phyloP scores from a whole-genome alignment of 2,329 filamentous ascomycete species.

The Cladorrhinum sp. region DNA sequence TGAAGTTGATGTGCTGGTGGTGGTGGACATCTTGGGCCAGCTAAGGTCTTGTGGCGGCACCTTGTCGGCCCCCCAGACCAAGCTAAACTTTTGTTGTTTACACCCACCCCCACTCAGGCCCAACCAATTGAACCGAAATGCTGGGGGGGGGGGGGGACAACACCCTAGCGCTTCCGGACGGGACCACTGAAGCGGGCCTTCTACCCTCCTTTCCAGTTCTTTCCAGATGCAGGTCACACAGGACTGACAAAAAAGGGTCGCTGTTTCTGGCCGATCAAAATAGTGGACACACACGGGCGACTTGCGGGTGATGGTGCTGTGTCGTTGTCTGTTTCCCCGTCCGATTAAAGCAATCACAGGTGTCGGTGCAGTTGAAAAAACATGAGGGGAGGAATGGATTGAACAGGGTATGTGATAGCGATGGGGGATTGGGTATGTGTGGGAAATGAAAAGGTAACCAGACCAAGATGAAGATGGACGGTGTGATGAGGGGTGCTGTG shows the following conservation, averaged over 20 bases:
- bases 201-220: neutral
- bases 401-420: neutral
- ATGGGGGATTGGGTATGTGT: conserved; percentile 4
- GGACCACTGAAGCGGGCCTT: neutral
- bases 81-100: conserved; percentile 25
- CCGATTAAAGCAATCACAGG: neutral
- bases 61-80: conserved; percentile 13
- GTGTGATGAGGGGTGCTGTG: neutral
- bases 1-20: conserved; percentile 34
- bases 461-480: conserved; percentile 12
- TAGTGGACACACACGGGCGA: neutral
- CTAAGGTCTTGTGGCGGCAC: conserved; percentile 17
- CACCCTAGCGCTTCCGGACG: neutral
- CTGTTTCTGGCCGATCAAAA: conserved; percentile 18
- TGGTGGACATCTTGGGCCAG: conserved; percentile 32
- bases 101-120: conserved; percentile 18
- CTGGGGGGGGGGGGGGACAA: conserved; percentile 1
- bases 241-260: conserved; percentile 5
- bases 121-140: conserved; percentile 3
- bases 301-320: too few species aligned
- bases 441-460: conserved; percentile 19
- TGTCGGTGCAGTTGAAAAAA: neutral
- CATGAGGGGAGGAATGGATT: neutral
- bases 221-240: conserved; percentile 1
- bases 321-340: neutral